phyloP scores from a whole-genome alignment of 495 filamentous ascomycete genomes.

The Talaromyces wortmannii region DNA sequence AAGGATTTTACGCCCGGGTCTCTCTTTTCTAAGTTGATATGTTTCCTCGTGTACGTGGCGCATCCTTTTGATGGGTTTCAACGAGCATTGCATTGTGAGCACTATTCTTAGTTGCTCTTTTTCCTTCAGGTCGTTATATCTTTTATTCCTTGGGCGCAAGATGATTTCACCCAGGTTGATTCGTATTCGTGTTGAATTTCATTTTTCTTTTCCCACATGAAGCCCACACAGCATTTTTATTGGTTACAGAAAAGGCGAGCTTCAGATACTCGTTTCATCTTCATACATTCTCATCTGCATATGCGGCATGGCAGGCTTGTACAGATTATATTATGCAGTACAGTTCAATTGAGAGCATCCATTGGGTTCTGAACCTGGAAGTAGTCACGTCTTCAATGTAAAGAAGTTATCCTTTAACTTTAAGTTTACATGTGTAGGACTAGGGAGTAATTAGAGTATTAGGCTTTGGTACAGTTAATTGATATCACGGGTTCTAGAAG shows the following conservation, averaged over 20 bases:
- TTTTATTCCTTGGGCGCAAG: not conserved
- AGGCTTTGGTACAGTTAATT: no score
- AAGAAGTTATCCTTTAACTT: no score
- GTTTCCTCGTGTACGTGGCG: not conserved
- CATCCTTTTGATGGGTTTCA: not conserved
- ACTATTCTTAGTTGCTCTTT: not conserved
- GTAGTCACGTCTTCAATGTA: no score
- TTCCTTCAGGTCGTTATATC: not conserved
- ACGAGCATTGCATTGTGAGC: not conserved
- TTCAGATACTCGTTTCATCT: conserved; percentile 1
- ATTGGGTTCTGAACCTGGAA: no score
- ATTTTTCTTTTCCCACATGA: not conserved
- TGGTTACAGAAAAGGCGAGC: conserved; percentile 1
- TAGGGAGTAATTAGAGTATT: no score
- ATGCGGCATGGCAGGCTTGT: not conserved
- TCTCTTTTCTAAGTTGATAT: not conserved
- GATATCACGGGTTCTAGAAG: no score
- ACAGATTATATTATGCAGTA: not conserved
- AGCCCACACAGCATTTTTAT: not conserved
- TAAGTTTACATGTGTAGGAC: no score
- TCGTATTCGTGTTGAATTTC: not conserved
- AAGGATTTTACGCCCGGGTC: not conserved
- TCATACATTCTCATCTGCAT: conserved; percentile 1
- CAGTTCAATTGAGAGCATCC: no score
- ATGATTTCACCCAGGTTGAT: no score